Evolutionary conservation across 306 rosid species (phyloP).

Genomic region (Comarum palustre): DNA sequence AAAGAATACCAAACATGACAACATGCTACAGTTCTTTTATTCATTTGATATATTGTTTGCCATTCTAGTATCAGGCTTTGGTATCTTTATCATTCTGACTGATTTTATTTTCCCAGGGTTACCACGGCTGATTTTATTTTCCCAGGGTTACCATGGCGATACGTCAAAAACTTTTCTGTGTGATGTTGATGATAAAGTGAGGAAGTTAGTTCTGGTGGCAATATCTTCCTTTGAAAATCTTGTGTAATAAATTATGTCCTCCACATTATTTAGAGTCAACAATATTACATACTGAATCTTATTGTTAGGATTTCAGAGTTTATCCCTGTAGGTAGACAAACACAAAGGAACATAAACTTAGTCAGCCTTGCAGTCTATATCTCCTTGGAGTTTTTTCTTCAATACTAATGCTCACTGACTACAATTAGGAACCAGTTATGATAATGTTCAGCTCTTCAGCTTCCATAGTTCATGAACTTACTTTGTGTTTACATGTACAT

Average conservation of each 20-base stretch:
- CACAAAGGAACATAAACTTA: background rate
- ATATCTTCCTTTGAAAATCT: conserved; percentile 11
- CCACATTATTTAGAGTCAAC: background rate
- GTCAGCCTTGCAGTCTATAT: background rate
- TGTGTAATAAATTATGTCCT: background rate
- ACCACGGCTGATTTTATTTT: conserved; percentile 55
- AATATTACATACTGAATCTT: background rate
- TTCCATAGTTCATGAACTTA: background rate
- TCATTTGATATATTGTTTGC: background rate
- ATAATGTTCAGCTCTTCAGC: background rate
- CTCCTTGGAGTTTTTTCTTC: background rate
- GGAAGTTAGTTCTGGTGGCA: conserved; percentile 70
- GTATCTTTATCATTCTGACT: conserved; percentile 15
- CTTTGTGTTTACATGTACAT: background rate
- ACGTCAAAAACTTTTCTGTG: conserved; percentile 85
- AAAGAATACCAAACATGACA: background rate
- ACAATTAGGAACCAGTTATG: background rate
- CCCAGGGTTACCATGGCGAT: conserved; percentile 88
- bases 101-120: conserved; percentile 57
- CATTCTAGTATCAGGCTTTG: conserved; percentile 16
- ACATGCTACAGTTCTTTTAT: background rate
- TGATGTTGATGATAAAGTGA: conserved; percentile 67
- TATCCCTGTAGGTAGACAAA: background rate
- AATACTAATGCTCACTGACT: background rate
- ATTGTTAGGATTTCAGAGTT: background rate